Evolutionary conservation across 495 filamentous ascomycete genomes (phyloP).

Genomic region (Hypoxylon lienhwacheense): DNA sequence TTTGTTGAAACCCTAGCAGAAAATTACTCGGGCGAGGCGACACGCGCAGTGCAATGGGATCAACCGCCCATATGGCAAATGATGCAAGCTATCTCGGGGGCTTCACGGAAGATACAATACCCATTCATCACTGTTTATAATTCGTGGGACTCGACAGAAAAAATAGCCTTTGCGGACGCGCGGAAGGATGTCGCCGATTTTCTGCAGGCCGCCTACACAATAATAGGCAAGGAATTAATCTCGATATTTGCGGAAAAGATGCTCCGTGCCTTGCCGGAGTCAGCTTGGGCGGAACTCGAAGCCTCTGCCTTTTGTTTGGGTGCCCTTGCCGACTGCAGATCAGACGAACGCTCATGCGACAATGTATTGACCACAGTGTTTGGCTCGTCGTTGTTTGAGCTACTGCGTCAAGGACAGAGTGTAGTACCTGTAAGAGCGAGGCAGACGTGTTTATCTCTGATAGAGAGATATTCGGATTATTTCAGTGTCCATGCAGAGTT

Average conservation of each 20-base stretch:
- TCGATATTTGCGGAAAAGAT: slow-evolving; percentile 68
- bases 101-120: slow-evolving; percentile 64
- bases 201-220: slow-evolving; percentile 71
- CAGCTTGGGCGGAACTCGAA: slow-evolving; percentile 77
- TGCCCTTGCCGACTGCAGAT: slow-evolving; percentile 71
- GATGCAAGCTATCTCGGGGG: slow-evolving; percentile 60
- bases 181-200: slow-evolving; percentile 82
- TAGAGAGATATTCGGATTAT: slow-evolving; percentile 78
- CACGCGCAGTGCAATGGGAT: slow-evolving; percentile 38
- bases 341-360: slow-evolving; percentile 67
- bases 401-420: slow-evolving; percentile 56
- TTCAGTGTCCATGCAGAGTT: slow-evolving; percentile 72
- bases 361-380: slow-evolving; percentile 71
- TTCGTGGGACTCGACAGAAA: slow-evolving; percentile 73
- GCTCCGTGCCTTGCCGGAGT: slow-evolving; percentile 56
- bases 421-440: slow-evolving; percentile 69
- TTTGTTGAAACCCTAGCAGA: slow-evolving; percentile 61
- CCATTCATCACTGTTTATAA: slow-evolving; percentile 53
- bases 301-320: slow-evolving; percentile 78
- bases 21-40: slow-evolving; percentile 30
- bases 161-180: slow-evolving; percentile 71
- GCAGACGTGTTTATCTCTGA: slow-evolving; percentile 73
- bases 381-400: slow-evolving; percentile 60
- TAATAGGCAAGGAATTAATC: slow-evolving; percentile 69
- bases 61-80: slow-evolving; percentile 46